These are phyloP conservation scores for Danielozyma ontarioensis DNA, from an alignment of 805 yeast species.

Conservation along the genomic window DNA sequence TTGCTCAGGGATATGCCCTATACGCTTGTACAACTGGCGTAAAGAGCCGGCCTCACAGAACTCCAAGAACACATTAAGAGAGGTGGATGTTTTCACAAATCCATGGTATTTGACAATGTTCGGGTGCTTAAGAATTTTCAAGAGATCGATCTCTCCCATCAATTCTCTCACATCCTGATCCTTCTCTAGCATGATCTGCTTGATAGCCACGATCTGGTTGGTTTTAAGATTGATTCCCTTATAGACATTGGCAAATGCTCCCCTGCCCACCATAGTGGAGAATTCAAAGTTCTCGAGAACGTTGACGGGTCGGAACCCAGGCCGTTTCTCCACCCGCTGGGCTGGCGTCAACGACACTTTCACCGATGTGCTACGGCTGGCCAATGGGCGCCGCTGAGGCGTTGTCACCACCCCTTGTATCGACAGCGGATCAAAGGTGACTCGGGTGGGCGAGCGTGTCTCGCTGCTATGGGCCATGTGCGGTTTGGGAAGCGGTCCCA, in stretches of 20 bases:
- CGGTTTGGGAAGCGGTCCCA: too few species aligned
- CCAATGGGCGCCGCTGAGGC: background rate
- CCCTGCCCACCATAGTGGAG: constrained; percentile 71
- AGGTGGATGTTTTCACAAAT: constrained; percentile 48
- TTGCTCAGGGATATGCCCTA: constrained; percentile 50
- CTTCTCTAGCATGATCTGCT: constrained; percentile 61
- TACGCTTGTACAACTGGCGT: constrained; percentile 43
- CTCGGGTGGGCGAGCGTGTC: background rate
- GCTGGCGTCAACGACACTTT: constrained; percentile 47
- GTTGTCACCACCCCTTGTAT: background rate
- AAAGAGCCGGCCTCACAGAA: constrained; percentile 61
- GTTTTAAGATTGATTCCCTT: constrained; percentile 65
- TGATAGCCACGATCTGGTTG: constrained; percentile 69
- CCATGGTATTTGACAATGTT: constrained; percentile 68
- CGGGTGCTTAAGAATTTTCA: constrained; percentile 59
- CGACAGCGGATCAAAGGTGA: background rate
- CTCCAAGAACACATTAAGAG: constrained; percentile 60
- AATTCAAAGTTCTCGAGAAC: constrained; percentile 48
- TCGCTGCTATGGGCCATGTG: too few species aligned
- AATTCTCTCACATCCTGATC: constrained; percentile 39
- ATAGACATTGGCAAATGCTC: constrained; percentile 88
- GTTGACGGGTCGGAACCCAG: constrained; percentile 31
- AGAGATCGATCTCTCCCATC: constrained; percentile 65
- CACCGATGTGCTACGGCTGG: constrained; percentile 24
- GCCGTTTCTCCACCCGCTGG: constrained; percentile 42